Base-by-base conservation (phyloP, 768 basidiomycete species). In the Amanita phalloides region DNA sequence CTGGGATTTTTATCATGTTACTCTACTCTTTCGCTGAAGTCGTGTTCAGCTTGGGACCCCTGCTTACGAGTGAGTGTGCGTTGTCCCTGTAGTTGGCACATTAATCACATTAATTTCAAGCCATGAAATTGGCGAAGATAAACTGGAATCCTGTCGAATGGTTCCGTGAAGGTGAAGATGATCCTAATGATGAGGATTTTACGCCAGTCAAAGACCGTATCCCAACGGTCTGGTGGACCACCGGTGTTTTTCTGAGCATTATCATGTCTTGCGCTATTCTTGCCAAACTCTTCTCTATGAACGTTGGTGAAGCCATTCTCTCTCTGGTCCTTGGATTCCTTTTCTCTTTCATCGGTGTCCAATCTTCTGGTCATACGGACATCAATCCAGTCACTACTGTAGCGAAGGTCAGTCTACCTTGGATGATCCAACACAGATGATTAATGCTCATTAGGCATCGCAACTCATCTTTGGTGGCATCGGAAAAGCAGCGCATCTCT, bases 291-390 rank as follows among this genome's bases (percentile, higher is more conserved):
- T 81, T 76, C 69, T 58, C 71, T 55, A 72, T 78, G 71, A 78
- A 77, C 54, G 76, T 81, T 54, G 79, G 79, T 28, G 76, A 78
- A 48, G 75, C 72, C 26, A 64, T 82, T 59, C 72, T 82, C 42
- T 64, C 79, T 7, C 73, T 84, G 44, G 21, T 84, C 53, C 71
- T 82, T 38, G 76, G 77, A 30, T 83, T 82, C 68, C 42, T 82
- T 38, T 84, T 84, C 67, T 79, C 80, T 28, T 82, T 84, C 66
- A 77, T 84, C 56, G 81, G 76, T 38, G 79, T 80, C 7, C 80
- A 82, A 61, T 78, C 74, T 45, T 58, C 75, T 30, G 79, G 82
- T 21, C 66, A 72, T 53, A 84, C 79, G 4, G 79, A 81, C 54
- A 71, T 84, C 60, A 81, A 81, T 60, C 81, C 80, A 8, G 72